Evolutionary conservation across 257 asterid species (phyloP), one percentile per base, ranked within the genome.

Genomic region (Petunia secreta): DNA sequence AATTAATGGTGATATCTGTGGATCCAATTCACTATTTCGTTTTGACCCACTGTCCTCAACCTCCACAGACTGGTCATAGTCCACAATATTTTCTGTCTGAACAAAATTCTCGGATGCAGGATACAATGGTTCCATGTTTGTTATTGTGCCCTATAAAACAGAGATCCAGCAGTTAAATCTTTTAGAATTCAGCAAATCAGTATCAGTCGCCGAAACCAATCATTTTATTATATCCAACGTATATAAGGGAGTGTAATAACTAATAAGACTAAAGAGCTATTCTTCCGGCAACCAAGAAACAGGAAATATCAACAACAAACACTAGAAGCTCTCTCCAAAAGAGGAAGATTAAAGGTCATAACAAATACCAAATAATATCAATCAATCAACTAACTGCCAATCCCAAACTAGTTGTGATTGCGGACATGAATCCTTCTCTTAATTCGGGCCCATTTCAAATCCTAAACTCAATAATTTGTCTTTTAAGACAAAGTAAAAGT

Each of bases 1-100:
- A 77, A 94, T 86, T 83, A 92, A 81, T 40, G 83, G 79, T 58
- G 85, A 83, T 80, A 81, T 83, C 44, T 79, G 90, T 6, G 84
- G 71, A 79, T 83, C 80, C 4, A 40, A 60, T 75, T 85, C 77
- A 77, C 46, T 68, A 58, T 53, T 14, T 50, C 66, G 25, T 75
- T 80, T 85, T 40, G 16, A 75, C 76, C 81, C 86, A 6, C 75
- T 54, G 63, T 65, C 85, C 36, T 43, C 75, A 44, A 7, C 80
- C 44, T 65, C 82, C 40, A 38, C n/a, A 52, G 82, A 69, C 60
- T 40, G 25, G 13, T 81, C 76, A 16, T 58, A 41, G 38, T 55
- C 44, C 36, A 76, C 46, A 75, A 16, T 75, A 77, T 41, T 54
- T 10, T 81, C 87, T 36, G 62, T 78, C 4, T 14, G 78, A 69